Base-by-base conservation (phyloP, 2,329 filamentous ascomycete genomes). In the Colletotrichum tropicicola region DNA sequence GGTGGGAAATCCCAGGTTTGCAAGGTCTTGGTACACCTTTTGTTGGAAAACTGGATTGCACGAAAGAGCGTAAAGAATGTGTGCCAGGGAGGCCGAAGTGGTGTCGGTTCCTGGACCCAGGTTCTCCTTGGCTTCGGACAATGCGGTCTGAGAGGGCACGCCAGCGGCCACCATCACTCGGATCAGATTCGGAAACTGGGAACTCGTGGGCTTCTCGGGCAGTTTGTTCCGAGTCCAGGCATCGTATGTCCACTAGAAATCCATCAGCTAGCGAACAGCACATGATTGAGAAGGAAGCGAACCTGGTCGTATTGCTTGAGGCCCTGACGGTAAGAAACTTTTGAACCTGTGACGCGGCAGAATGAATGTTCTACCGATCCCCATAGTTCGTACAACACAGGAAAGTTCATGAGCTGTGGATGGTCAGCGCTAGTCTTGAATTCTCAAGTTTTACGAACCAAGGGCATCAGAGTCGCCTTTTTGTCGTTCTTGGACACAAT, bases 21-120 rank as follows among this genome's bases (percentile, higher is more conserved):
- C 54, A 21, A 75, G 58, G n/a, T 71, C 70, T 28, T 68, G 32
- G 15, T 70, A 68, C 6, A 75, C 44, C 3, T 58, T 62, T 5
- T 71, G 59, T 49, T 75, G 73, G 9, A 68, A 75, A 0, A n/a
- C 17, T 0, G 49, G 32, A 37, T 75, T 74, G 10, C 69, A 68
- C 5, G 72, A 68, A 1, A 76, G 61, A 5, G 70, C 74, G 53
- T 68, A 76, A 1, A 76, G 41, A 7, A 74, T 74, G 49, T 76
- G 74, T 2, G 73, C 73, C 12, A 75, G 63, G 1, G 73, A 71
- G 19, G 68, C 73, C 2, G 72, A 75, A 0, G 74, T 75, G 2
- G 74, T 76, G 32, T 76, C 73, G 2, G 73, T 76, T 25, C 73
- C 74, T 0, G 73, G 73, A 0, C 73, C 73, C 1, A 75, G 66